Evolutionary conservation across 2,329 filamentous ascomycete genomes (phyloP), one percentile per base, ranked within the genome.

Genomic region (Aspergillus sp.): DNA sequence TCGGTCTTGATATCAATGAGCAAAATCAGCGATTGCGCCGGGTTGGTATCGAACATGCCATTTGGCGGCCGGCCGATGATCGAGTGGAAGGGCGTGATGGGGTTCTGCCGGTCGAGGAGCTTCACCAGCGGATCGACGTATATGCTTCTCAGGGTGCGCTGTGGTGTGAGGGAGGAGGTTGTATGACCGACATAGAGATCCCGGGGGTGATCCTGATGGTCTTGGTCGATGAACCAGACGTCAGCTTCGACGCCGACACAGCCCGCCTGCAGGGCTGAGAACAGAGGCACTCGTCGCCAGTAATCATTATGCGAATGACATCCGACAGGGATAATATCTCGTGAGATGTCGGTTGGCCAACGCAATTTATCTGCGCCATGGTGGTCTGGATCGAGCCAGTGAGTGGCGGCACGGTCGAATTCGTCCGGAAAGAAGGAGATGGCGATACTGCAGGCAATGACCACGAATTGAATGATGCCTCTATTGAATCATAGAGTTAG

Each of bases 261-360:
- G 39, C 77, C 77, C 27, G 70, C 75, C 47, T 71, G 65, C 0
- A 80, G 64, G 7, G 77, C 77, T n/a, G 76, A 75, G 56, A 71
- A 78, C 0, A 80, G 66, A 1, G 77, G 77, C 0, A 77, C 67
- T 2, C 65, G 66, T 6, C 76, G 73, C 76, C 75, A 79, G 59
- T 80, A 80, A 58, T 80, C 77, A 54, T 80, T 80, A 55, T 80
- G 77, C 3, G 76, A 79, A 53, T 80, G 77, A 49, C 75, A 79
- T 30, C 65, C 67, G 8, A 76, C 70, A 0, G 77, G 75, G 1
- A 63, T 58, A 30, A 78, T 70, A 48, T 74, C 73, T 26, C 68
- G 69, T 3, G 75, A 77, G 51, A 73, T 66, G 55, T 77, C 74
- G 1, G 73, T 69, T 0, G 74, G 70, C 68, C 68, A 73, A 47